Conservation (phyloP, 345 rosid genomes). For the Geranium rotundifolium region DNA sequence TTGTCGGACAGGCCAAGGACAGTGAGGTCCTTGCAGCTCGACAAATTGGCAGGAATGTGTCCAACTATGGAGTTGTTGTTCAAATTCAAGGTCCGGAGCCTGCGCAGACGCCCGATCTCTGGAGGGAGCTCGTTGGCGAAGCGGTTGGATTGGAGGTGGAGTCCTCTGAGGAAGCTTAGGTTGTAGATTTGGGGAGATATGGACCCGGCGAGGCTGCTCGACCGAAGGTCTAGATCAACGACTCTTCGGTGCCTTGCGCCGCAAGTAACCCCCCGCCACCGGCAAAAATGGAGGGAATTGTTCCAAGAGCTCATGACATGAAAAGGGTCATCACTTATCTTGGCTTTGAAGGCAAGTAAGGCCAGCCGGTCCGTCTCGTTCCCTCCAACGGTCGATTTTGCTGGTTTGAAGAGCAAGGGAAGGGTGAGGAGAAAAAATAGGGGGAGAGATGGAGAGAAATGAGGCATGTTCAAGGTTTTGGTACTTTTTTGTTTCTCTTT, state of each 20-base stretch:
- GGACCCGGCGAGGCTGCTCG: not conserved
- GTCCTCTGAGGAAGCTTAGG: slow-evolving; percentile 7
- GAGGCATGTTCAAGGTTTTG: not conserved
- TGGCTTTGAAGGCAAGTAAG: slow-evolving; percentile 1
- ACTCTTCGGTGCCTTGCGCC: not conserved
- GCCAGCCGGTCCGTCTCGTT: slow-evolving; percentile 1
- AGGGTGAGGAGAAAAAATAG: too few species aligned
- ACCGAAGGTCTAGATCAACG: not conserved
- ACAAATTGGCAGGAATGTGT: not conserved
- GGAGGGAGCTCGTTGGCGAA: slow-evolving; percentile 3
- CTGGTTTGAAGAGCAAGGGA: not conserved
- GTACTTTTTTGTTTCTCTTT: not conserved
- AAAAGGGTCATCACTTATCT: not conserved
- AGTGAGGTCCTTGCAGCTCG: not conserved
- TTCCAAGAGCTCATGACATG: slow-evolving; percentile 1
- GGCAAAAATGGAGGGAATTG: not conserved
- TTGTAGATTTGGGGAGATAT: slow-evolving; percentile 4
- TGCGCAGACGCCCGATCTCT: not conserved
- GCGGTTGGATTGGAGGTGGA: not conserved
- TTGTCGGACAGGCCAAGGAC: slow-evolving; percentile 3
- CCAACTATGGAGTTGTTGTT: not conserved
- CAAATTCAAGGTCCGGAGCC: not conserved
- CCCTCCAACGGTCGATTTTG: not conserved
- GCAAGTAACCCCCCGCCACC: slow-evolving; percentile 3
- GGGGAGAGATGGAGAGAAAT: not conserved